A percentile compares a stretch with the other conserved stretches of the same genome.
Evolutionary conservation across 2,329 filamentous ascomycete genomes (phyloP).

Genomic region (Aureobasidium zeae): DNA sequence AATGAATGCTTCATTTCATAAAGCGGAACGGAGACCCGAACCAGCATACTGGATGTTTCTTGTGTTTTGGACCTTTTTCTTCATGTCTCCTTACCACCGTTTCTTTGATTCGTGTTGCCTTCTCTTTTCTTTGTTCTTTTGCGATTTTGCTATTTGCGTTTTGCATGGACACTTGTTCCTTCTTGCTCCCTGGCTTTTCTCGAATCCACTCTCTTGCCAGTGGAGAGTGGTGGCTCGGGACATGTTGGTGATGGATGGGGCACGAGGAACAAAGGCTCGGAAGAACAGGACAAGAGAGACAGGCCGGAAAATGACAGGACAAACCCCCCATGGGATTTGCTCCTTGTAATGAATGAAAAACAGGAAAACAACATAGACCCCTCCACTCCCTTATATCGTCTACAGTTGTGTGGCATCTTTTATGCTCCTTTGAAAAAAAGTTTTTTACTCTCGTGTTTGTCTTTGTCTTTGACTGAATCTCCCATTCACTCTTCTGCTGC

Average conservation of each 20-base stretch:
- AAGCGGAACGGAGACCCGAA: slow-evolving; percentile 9
- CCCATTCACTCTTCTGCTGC: too few relatives aligned
- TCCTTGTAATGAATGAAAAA: slow-evolving; percentile 7
- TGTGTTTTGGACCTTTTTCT: slow-evolving; percentile 12
- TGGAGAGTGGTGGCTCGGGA: not conserved
- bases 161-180: too few relatives aligned
- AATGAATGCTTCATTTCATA: slow-evolving; percentile 17
- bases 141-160: too few relatives aligned
- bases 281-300: too few relatives aligned
- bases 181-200: not conserved
- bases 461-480: too few relatives aligned
- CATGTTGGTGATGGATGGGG: not conserved
- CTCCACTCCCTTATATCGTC: not conserved
- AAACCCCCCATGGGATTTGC: too few relatives aligned
- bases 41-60: slow-evolving; percentile 5
- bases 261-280: too few relatives aligned
- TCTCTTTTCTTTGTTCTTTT: not conserved
- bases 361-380: not conserved
- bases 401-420: not conserved
- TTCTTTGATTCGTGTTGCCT: not conserved
- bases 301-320: too few relatives aligned
- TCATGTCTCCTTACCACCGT: too few relatives aligned
- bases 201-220: not conserved
- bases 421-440: not conserved
- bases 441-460: not conserved